Base-by-base conservation (phyloP, 371 early-diverging fungal species). In the Mortierella sp. region DNA sequence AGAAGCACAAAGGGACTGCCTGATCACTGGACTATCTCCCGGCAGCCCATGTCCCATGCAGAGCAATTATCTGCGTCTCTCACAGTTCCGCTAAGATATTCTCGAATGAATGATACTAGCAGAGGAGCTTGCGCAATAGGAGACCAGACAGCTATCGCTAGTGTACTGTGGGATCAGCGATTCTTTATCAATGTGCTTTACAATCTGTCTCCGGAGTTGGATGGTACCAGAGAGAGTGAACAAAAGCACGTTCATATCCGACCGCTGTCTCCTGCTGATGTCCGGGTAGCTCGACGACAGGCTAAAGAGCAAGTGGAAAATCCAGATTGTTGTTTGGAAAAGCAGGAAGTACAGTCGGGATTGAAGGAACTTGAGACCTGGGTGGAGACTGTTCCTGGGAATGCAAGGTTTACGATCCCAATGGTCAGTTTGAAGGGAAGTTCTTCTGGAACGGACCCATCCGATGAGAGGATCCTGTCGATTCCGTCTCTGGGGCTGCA, bases 91-190 rank as follows among this genome's bases (percentile, higher is more conserved):
- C 4, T 26, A 23, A 23, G 5, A 11, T 1, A 9, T 11, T 24
- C 46, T 51, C 21, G 30, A 47, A 53, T 23, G n/a, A n/a, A n/a
- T n/a, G n/a, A n/a, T n/a, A n/a, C n/a, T n/a, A n/a, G n/a, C n/a
- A n/a, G n/a, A n/a, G n/a, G n/a, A n/a, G n/a, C n/a, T n/a, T n/a
- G n/a, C n/a, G 9, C 21, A 51, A 21, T 32, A 17, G 5, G 15
- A 30, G 34, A 26, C 24, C 23, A 30, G 19, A 43, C 49, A 42
- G 49, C 54, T 24, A 15, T 14, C 5, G 2, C 21, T 9, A n/a
- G 15, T 27, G 30, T 68, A 24, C 50, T 73, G 2, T 73, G 75
- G 75, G 68, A 73, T 49, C 54, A 64, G 9, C 63, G 69, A 1
- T 68, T 56, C 44, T 68, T 68, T 34, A 27, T 73, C 24, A 50